Conservation (phyloP, 345 rosid genomes). For the Durio zibethinus region DNA sequence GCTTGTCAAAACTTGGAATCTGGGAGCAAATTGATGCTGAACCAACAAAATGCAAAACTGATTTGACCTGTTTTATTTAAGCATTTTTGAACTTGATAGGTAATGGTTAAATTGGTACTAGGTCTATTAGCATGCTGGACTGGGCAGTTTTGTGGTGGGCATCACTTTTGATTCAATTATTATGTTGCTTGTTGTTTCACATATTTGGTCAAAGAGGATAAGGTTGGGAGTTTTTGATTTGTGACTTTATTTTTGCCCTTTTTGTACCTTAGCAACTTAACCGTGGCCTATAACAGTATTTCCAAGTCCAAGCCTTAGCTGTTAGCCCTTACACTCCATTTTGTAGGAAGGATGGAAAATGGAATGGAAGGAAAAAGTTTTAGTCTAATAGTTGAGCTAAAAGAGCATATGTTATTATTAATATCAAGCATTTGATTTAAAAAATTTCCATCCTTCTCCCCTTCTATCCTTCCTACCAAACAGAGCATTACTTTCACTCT, state of each 20-base stretch:
- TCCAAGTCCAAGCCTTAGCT: background rate
- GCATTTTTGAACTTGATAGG: background rate
- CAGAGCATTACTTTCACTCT: too few species aligned
- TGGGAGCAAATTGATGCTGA: background rate
- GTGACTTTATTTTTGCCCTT: background rate
- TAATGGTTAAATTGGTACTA: background rate
- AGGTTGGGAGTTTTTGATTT: background rate
- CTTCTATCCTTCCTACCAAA: too few species aligned
- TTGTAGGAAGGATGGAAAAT: too few species aligned
- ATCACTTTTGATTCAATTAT: background rate
- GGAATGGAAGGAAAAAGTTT: too few species aligned
- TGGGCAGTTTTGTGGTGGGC: background rate
- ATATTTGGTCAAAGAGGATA: background rate
- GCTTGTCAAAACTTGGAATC: background rate
- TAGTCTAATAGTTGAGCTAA: too few species aligned
- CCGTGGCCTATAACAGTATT: background rate
- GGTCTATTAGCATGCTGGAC: background rate
- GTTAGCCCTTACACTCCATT: background rate
- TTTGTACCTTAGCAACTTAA: background rate
- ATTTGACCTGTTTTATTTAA: background rate
- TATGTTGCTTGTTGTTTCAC: background rate
- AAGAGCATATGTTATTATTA: too few species aligned
- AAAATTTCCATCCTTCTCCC: too few species aligned
- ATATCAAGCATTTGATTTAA: too few species aligned
- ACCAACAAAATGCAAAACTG: background rate